Base-by-base conservation (phyloP, 2,329 filamentous ascomycete genomes). In the Fusarium clavum region DNA sequence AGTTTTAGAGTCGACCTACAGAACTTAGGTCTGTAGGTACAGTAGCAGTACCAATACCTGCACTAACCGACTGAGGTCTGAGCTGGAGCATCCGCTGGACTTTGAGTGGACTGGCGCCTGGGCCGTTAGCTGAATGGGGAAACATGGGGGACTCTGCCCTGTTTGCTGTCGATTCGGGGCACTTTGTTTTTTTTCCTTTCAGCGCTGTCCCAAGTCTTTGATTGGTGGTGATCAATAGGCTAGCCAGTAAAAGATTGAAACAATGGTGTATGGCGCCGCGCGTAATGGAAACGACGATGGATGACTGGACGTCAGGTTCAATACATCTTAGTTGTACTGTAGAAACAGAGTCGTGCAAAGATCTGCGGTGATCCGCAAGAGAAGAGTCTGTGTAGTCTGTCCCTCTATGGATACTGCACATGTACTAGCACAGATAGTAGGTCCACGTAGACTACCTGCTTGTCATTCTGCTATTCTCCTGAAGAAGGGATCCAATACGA, bases 111-210 rank as follows among this genome's bases (percentile, higher is more conserved):
- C 41, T 53, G 24, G 57, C 46, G 60, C 41, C 30, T 65, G 29
- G 40, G 45, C 56, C 54, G 51, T 61, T 53, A 24, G 59, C 65
- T 47, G 71, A 71, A 65, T 60, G 60, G 64, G 68, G 58, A 44
- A 71, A 69, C 58, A 71, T 51, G 68, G 68, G 56, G 68, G 58
- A 22, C 34, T 60, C 51, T 59, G 38, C 48, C 57, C 44, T 68
- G 67, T 61, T 68, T 49, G 63, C 32, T 55, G 58, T 24, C 48
- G 45, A 32, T 51, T 71, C 43, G 52, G 52, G 68, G 46, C 67
- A 54, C 47, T 57, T 68, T 49, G 57, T 57, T 64, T 51, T 20
- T 20, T 67, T 46, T 56, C 38, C 24, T 45, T 55, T 30, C 52
- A 40, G 25, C 38, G 34, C 9, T 30, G 16, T 41, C 20, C 30